A percentile compares a stretch with the other conserved stretches of the same genome.
These are phyloP conservation scores for Penicillium daleae DNA, from an alignment of 495 filamentous ascomycete genomes.

Conservation along the genomic window DNA sequence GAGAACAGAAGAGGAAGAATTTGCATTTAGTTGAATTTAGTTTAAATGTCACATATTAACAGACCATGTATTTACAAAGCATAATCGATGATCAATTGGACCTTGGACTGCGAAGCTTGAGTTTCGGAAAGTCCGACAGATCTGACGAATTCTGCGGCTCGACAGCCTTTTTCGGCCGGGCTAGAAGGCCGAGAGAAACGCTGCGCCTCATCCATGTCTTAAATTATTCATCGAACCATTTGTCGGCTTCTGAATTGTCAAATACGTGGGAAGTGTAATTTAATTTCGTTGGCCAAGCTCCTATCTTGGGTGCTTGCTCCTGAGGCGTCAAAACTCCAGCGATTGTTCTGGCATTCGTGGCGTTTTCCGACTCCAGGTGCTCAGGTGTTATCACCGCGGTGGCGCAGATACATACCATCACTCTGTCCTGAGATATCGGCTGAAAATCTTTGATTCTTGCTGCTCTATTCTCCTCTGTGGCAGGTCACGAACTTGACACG, in stretches of 20 bases:
- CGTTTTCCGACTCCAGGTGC: neutral
- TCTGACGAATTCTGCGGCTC: neutral
- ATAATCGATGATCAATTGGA: neutral
- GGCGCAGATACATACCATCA: neutral
- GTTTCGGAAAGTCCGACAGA: neutral
- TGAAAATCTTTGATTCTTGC: neutral
- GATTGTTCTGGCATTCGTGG: conserved; percentile 7
- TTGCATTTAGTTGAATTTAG: neutral
- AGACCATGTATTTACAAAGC: neutral
- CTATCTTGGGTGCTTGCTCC: conserved; percentile 1
- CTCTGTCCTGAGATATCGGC: neutral
- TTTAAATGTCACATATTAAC: neutral
- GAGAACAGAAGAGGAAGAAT: neutral
- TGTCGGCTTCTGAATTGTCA: too few species aligned
- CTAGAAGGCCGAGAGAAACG: neutral
- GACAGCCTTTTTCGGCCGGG: neutral
- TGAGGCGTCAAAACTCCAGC: neutral
- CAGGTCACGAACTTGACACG: neutral
- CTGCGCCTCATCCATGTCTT: conserved; percentile 2
- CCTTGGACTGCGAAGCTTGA: neutral
- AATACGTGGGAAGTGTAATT: too few species aligned
- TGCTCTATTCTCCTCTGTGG: too few species aligned
- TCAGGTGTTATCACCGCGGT: neutral
- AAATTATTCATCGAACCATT: neutral
- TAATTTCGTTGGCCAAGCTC: too few species aligned